Base-by-base conservation (phyloP, 2,329 filamentous ascomycete species). In the Claviceps sp. region DNA sequence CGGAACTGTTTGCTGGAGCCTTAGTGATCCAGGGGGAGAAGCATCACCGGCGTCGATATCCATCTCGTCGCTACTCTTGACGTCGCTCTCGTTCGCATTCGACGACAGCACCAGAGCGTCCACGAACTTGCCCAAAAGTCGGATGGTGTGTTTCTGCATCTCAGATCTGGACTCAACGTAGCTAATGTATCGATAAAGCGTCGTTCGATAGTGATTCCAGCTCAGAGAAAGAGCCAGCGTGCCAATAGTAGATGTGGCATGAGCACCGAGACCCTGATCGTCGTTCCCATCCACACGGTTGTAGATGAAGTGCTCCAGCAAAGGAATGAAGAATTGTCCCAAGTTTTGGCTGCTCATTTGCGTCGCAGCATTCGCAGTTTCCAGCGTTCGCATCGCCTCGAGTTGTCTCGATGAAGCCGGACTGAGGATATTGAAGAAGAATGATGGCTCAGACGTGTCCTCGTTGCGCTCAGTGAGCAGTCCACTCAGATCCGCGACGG, bases 231-330 rank as follows among this genome's bases (percentile, higher is more conserved):
- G 75, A 4, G 86, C 82, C 52, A 98, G 68, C 26, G 77, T 75
- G 2, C 86, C 84, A 53, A 98, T 84, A 0, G 89, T 85, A 9
- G 76, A 79, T n/a, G 89, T 85, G 5, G 91, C 83, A 65, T 96
- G 88, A 16, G 89, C 88, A 48, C 88, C 83, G 50, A 97, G 74
- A 48, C 89, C 91, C 58, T 94, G 86, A 38, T 88, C 89, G 63
- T 95, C 88, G 22, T 66, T 73, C 8, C 76, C 74, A 47, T 88
- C 86, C 4, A 79, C 80, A 54, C 85, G 81, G 53, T 89, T 85
- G 62, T 95, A 91, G 23, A 96, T 84, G 62, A 96, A 97, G 63
- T 96, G 90, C 63, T 98, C 93, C 9, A 97, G 75, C 20, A 98
- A 74, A 0, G 93, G 94, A 42, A 98, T 79, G 62, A 97, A 88